Conservation (phyloP, 108 stramenopile species). For the Cylindrotheca closterium region DNA sequence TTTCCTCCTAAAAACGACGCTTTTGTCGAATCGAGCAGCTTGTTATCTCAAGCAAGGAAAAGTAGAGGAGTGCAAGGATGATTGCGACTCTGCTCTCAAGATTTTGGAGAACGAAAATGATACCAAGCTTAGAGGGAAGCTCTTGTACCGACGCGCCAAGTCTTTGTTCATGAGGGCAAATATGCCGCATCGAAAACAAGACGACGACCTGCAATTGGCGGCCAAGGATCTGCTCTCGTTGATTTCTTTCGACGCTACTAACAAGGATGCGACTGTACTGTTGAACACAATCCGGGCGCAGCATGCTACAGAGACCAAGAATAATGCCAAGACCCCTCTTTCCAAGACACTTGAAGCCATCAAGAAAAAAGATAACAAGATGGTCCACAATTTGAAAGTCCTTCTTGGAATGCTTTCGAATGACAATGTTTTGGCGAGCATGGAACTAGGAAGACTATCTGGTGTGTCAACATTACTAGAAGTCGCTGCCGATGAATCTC, state of each 20-base stretch:
- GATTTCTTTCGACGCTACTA: constrained; percentile 63
- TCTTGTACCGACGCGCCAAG: constrained; percentile 81
- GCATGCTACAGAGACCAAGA: constrained; percentile 46
- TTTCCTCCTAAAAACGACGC: constrained; percentile 34
- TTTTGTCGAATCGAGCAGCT: constrained; percentile 80
- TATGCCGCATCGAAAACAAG: constrained; percentile 32
- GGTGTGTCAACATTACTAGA: constrained; percentile 58
- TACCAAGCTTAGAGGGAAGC: constrained; percentile 51
- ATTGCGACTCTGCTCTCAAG: constrained; percentile 60
- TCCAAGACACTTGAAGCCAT: constrained; percentile 43
- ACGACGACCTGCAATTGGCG: constrained; percentile 54
- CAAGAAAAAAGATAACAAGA: constrained; percentile 35
- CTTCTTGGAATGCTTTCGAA: constrained; percentile 60
- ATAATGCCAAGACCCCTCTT: constrained; percentile 35
- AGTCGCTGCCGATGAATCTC: constrained; percentile 10
- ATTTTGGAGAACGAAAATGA: constrained; percentile 38
- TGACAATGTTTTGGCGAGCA: constrained; percentile 48
- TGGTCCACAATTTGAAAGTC: constrained; percentile 38
- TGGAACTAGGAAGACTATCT: constrained; percentile 69
- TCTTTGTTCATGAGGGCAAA: constrained; percentile 45
- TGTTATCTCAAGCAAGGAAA: constrained; percentile 59
- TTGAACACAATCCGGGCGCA: constrained; percentile 52
- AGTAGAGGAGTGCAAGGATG: constrained; percentile 55
- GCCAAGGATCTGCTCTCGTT: constrained; percentile 70
- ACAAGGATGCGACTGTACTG: constrained; percentile 64